Base-by-base conservation (phyloP, 2,329 filamentous ascomycete species). In the Cladosporium sphaerospermum region DNA sequence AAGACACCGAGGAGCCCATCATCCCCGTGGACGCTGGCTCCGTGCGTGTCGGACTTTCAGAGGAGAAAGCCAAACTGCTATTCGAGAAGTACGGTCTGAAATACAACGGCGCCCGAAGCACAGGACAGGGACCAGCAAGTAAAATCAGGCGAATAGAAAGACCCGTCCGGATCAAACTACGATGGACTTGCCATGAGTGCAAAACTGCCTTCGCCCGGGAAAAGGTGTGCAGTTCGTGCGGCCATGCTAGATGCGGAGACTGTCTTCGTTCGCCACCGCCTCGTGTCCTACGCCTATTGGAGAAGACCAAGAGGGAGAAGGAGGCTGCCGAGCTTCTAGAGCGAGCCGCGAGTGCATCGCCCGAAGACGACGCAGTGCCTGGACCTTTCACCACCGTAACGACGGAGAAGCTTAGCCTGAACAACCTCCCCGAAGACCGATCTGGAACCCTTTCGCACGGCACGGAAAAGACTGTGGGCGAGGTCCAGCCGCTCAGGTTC, bases 121-220 rank as follows among this genome's bases (percentile, higher is more conserved):
- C 54, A 28, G 40, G 52, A 10, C 48, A 56, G 28, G 59, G 60
- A 42, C 59, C 59, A 33, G 59, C 62, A 1, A 54, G 49, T n/a
- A 65, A 64, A 52, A 57, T 61, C 18, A 53, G 61, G 54, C 62
- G 63, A 19, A 61, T 66, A 4, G 63, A 66, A 46, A 89, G 88
- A 73, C 80, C 85, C 10, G 86, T 89, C 59, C 83, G 86, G 54
- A 86, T 91, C 80, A 83, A 87, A 51, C 81, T 90, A 50, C 86
- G 88, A 67, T 82, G 85, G 60, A 84, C 80, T 57, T 96, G 91
- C 70, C 91, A 96, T 71, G 78, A 81, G 60, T 96, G 91, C 74
- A 80, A 84, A 54, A 81, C 85, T 11, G 80, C 80, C 19, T 95
- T 92, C 67, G 84, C 86, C 53, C 70, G 79, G 16, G 81, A 85